phyloP scores from a whole-genome alignment of 2,329 filamentous ascomycete species.

The Chaetothyriales sp. region DNA sequence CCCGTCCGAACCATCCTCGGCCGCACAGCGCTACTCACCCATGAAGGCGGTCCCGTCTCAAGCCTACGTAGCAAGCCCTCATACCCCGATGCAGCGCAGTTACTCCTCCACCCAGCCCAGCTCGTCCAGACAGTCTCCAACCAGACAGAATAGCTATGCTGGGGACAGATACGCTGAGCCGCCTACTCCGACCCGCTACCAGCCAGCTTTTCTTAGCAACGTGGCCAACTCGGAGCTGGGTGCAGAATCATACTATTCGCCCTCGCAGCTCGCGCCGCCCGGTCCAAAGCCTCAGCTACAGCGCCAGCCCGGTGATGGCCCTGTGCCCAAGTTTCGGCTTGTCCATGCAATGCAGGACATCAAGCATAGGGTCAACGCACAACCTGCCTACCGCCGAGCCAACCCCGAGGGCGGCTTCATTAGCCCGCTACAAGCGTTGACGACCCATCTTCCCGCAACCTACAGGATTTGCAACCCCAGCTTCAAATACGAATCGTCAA shows the following conservation, averaged over 20 bases:
- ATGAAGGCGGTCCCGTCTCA: conserved; percentile 82
- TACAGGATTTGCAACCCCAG: conserved; percentile 96
- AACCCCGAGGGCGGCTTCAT: conserved; percentile 97
- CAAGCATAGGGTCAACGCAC: conserved; percentile 65
- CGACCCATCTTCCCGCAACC: conserved; percentile 78
- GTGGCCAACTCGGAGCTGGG: conserved; percentile 54
- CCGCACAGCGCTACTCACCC: conserved; percentile 84
- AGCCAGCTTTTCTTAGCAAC: conserved; percentile 56
- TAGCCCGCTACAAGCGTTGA: conserved; percentile 90
- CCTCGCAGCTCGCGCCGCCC: conserved; percentile 55
- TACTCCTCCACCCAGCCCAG: conserved; percentile 38
- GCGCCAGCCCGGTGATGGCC: conserved; percentile 36
- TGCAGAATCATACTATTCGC: conserved; percentile 55
- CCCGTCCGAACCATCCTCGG: conserved; percentile 60
- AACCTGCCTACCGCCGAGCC: conserved; percentile 81
- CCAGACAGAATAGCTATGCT: conserved; percentile 37
- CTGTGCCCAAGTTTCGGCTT: conserved; percentile 77
- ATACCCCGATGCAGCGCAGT: conserved; percentile 34
- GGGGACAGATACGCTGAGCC: conserved; percentile 21
- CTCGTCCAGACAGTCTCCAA: conserved; percentile 61
- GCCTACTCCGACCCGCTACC: conserved; percentile 23
- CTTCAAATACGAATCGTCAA: conserved; percentile 97
- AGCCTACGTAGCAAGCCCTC: conserved; percentile 55
- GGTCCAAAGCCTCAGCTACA: conserved; percentile 29
- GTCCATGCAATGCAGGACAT: conserved; percentile 59